Evolutionary conservation across 345 rosid genomes (phyloP), one percentile per base, ranked within the genome.

Genomic region (Pistacia vera): DNA sequence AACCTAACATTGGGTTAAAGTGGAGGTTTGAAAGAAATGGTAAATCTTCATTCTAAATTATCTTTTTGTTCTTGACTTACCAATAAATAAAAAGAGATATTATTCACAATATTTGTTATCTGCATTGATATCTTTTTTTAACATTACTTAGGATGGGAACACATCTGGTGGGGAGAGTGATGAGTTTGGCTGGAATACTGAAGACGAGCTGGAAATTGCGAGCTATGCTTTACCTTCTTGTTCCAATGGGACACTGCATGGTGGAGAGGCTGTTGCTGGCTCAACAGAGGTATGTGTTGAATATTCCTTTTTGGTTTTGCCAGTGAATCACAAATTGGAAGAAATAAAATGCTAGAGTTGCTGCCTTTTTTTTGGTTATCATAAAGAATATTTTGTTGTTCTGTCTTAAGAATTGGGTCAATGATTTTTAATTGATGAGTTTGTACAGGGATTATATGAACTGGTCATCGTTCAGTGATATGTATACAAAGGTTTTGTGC

Each of bases 151-250:
- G 95, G 85, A 57, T 52, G 86, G 63, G 30, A 81, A 77, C 77
- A 61, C 77, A 51, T 79, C 84, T 70, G 75, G 77, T 14, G 88
- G 74, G 11, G 86, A 74, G 10, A 85, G 73, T 75, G 86, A 80
- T 72, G 74, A 72, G 60, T 61, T 88, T 77, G 86, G 83, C 76
- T 92, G 94, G 94, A 80, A 83, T 63, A 85, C 92, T 35, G 97
- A 90, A n/a, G 93, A 90, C 81, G 94, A 88, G 36, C 79, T 81
- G 67, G 92, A 92, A 72, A 82, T 90, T 68, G 88, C 83, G n/a
- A 84, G 79, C 51, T 81, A 55, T 72, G 25, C 77, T 0, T 48
- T 66, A 41, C 71, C 88, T 55, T 73, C 87, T 71, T 66, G 66
- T 44, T 71, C 84, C 11, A 66, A 71, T 52, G 61, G 79, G 28